These are phyloP conservation scores for Marasmius fiardii DNA, from an alignment of 1,284 basidiomycete genomes.

Conservation along the genomic window DNA sequence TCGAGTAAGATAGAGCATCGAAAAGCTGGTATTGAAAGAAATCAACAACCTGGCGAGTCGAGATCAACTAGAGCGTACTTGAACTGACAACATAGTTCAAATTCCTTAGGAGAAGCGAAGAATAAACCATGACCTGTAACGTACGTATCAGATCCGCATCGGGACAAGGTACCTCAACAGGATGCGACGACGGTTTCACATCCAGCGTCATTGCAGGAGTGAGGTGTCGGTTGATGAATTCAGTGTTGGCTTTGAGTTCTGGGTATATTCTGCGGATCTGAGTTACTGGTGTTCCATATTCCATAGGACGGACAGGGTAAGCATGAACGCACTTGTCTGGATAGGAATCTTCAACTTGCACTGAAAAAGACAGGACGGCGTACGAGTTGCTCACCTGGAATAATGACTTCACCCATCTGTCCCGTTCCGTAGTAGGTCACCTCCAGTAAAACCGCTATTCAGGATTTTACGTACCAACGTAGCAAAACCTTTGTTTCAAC, in stretches of 20 bases:
- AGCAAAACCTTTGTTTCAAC: constrained; percentile 71
- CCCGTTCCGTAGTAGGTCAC: not conserved
- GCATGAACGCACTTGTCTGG: constrained; percentile 44
- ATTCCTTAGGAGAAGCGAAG: not conserved
- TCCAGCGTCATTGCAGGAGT: constrained; percentile 78
- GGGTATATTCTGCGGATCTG: constrained; percentile 59
- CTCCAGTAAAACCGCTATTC: not conserved
- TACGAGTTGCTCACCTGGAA: constrained; percentile 56
- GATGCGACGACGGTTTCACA: constrained; percentile 89
- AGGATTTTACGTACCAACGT: constrained; percentile 51
- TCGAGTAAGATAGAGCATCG: constrained; percentile 82
- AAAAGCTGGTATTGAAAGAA: constrained; percentile 61
- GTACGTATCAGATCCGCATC: constrained; percentile 79
- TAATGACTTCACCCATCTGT: constrained; percentile 90
- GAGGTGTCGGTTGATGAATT: constrained; percentile 65
- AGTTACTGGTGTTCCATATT: not conserved
- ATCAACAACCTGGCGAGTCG: not conserved
- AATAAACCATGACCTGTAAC: not conserved
- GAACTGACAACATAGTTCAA: not conserved
- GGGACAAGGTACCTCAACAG: constrained; percentile 91
- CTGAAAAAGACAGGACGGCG: not conserved
- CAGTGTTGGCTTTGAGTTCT: constrained; percentile 73
- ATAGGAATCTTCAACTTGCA: constrained; percentile 2
- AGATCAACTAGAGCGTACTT: not conserved
- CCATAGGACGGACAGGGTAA: not conserved